Base-by-base conservation (phyloP, 257 asterid species). In the Capsicum baccatum region DNA sequence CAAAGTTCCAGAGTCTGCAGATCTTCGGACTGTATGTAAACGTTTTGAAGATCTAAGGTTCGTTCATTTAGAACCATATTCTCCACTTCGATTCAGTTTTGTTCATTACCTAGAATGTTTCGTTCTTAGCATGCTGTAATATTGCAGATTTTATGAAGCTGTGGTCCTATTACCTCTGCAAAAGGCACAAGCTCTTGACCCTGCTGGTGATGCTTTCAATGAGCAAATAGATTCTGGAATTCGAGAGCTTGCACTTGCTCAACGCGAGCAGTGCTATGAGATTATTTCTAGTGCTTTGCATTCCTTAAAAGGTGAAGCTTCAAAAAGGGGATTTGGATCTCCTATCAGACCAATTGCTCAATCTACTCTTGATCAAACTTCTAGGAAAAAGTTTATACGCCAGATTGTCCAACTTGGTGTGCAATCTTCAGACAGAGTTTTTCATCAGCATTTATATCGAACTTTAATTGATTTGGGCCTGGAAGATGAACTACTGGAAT, bases 21-120 rank as follows among this genome's bases (percentile, higher is more conserved):
- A 96, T 88, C 89, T 96, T 70, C 94, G 88, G 52, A 87, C 98
- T 68, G 97, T 96, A 83, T 96, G 99, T 91, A 94, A 93, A 79
- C 97, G 97, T 63, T 96, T 96, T 86, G 99, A 96, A 88, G 99
- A 94, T 88, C 83, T 96, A 88, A 96, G 99, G 99, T 96, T 84
- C 78, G 92, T 87, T 60, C 79, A 60, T 68, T 82, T 83, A 70
- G 84, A 79, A 47, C 19, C 26, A 56, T 56, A 14, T 63, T 62
- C 63, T 81, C 50, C 68, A 52, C 64, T 60, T 85, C 47, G 52
- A 63, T 81, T 56, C 60, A 60, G 39, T 84, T 86, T 39, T 80
- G 82, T 60, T 48, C 48, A 3, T 86, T 82, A 68, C 85, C 79
- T 63, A 33, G 57, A 47, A 9, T 33, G 80, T 79, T 37, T 71